phyloP scores from a whole-genome alignment of 2,329 filamentous ascomycete genomes.

The Verticillium longisporum region DNA sequence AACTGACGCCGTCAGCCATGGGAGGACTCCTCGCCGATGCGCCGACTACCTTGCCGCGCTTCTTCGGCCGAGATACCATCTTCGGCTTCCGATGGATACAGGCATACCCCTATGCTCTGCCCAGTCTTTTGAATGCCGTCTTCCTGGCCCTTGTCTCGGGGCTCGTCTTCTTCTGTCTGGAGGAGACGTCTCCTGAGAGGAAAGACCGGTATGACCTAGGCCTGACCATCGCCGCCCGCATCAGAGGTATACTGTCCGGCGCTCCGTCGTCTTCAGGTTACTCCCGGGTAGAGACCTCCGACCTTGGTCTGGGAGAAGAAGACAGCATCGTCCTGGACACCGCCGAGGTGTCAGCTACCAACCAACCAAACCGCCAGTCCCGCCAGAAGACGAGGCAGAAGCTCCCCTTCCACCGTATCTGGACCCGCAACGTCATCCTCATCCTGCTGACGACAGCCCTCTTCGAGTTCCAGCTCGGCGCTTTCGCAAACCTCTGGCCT shows the following conservation, averaged over 20 bases:
- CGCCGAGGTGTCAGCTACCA: neutral
- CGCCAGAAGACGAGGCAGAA: slow-evolving; percentile 4
- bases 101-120: slow-evolving; percentile 61
- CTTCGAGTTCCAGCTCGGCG: slow-evolving; percentile 63
- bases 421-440: slow-evolving; percentile 40
- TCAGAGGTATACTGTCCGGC: slow-evolving; percentile 19
- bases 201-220: slow-evolving; percentile 38
- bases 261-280: neutral
- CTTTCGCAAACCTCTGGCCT: slow-evolving; percentile 63
- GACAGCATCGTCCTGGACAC: neutral
- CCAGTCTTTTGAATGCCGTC: slow-evolving; percentile 58
- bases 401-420: slow-evolving; percentile 33
- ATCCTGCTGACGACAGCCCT: slow-evolving; percentile 58
- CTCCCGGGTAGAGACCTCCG: neutral
- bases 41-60: slow-evolving; percentile 47
- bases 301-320: neutral
- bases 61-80: slow-evolving; percentile 55
- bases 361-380: neutral
- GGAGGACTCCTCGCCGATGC: slow-evolving; percentile 65
- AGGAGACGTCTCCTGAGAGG: slow-evolving; percentile 50
- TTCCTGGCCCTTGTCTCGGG: slow-evolving; percentile 50
- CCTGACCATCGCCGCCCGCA: slow-evolving; percentile 24
- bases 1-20: slow-evolving; percentile 30
- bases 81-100: slow-evolving; percentile 59
- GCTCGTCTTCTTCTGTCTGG: slow-evolving; percentile 55